Base-by-base conservation (phyloP, 1,139 yeast genomes). In the Debaryomycetaceae sp. region DNA sequence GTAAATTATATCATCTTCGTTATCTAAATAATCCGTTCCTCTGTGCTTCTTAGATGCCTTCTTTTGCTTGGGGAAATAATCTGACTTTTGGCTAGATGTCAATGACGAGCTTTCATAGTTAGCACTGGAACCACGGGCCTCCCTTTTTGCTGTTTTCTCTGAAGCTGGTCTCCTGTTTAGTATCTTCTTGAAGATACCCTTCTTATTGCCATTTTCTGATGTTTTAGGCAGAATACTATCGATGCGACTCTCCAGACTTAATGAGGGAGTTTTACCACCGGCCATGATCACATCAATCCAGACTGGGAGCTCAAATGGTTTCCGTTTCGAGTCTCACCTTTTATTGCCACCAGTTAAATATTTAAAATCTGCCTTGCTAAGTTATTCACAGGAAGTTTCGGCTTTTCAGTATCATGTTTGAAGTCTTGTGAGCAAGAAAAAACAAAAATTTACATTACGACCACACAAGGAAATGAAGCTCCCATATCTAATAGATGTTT, bases 121-220 rank as follows among this genome's bases (percentile, higher is more conserved):
- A 11, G 8, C 11, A 7, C 3, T 11, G 31, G 8, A 8, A 11
- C 4, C 31, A 8, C 11, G 8, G 11, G 11, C 11, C 11, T 7
- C 31, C 31, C 11, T 27, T 11, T 27, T 27, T 2, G 8, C 11
- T 7, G 11, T 45, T 42, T 34, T 20, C 37, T 34, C 39, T 31
- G 24, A 33, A 3, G 35, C 22, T 29, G 54, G 45, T 14, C 46
- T 24, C 23, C 53, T 44, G 22, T 53, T 48, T 33, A 57, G 49
- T 6, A 57, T 50, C 41, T 50, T 53, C 31, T 50, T 51, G 43
- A 57, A 50, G 31, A 57, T 51, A 5, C 58, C 50, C 33, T 42
- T 44, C 34, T 49, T 45, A 38, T 45, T 50, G 24, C 39, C 24
- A 8, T 7, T 8, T 8, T 27, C 31, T 11, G 31, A 8, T 27